These are phyloP conservation scores for Otatea glauca DNA, from an alignment of 176 grass and related monocot species.

Conservation along the genomic window DNA sequence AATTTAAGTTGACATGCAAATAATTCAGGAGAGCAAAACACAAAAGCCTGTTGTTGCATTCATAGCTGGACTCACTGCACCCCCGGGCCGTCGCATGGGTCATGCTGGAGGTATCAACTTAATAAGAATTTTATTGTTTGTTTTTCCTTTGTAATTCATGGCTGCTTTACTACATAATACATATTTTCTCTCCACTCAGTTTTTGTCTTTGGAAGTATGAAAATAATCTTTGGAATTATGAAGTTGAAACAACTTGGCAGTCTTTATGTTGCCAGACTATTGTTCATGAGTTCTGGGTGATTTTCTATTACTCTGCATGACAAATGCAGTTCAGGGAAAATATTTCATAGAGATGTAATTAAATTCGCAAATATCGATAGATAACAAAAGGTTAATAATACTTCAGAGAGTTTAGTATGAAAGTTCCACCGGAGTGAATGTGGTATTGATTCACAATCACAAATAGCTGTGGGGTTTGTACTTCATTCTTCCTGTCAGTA, in stretches of 20 bases:
- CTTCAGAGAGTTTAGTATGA: neutral
- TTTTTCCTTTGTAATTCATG: conserved; percentile 9
- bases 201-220: neutral
- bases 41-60: conserved; percentile 96
- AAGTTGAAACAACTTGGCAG: neutral
- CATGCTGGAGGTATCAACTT: conserved; percentile 89
- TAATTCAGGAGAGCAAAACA: conserved; percentile 81
- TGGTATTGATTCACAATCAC: neutral
- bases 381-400: conserved; percentile 7
- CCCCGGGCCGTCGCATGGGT: conserved; percentile 96
- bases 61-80: conserved; percentile 99
- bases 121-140: conserved; percentile 22
- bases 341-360: neutral
- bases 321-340: neutral
- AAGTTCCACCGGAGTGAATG: neutral
- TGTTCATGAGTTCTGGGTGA: neutral
- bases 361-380: neutral
- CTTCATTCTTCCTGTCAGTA: neutral
- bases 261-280: neutral
- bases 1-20: conserved; percentile 28
- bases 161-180: neutral
- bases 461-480: neutral
- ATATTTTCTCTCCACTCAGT: neutral
- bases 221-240: neutral
- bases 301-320: neutral